Percentiles rank a stretch among this genome's conserved stretches.
Evolutionary conservation across 306 rosid genomes (phyloP).

Genomic region (Astragalus membranaceus): DNA sequence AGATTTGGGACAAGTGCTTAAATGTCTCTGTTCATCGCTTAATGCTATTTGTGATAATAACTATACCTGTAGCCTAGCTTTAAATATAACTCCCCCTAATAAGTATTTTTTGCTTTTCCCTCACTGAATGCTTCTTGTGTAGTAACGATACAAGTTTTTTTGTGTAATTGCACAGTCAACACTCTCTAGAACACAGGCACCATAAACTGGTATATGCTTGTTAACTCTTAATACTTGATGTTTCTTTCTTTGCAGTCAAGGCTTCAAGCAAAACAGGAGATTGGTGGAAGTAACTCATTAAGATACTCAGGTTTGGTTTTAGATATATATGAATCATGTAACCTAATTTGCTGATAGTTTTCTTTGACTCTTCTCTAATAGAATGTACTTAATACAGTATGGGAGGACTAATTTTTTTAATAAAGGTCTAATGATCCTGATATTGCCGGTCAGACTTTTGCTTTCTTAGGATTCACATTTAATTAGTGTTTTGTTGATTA

Average conservation of each 20-base stretch:
- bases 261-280: conserved; percentile 89
- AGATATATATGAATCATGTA: neutral
- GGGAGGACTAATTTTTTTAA: neutral
- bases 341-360: neutral
- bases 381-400: neutral
- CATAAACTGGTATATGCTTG: neutral
- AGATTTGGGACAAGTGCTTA: too few relatives aligned
- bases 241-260: conserved; percentile 63
- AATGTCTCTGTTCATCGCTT: too few relatives aligned
- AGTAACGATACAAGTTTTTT: too few relatives aligned
- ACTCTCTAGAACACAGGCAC: neutral
- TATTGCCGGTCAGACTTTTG: neutral
- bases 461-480: neutral
- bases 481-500: neutral
- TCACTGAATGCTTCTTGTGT: too few relatives aligned
- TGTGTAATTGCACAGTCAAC: neutral
- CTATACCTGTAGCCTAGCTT: too few relatives aligned
- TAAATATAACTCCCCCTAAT: too few relatives aligned
- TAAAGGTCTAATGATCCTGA: neutral
- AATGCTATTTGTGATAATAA: too few relatives aligned
- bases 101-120: too few relatives aligned
- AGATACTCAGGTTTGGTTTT: conserved; percentile 79
- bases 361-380: neutral
- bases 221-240: conserved; percentile 2
- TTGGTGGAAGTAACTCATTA: conserved; percentile 60